Percentiles rank a stretch among this genome's conserved stretches.
Evolutionary conservation across 768 basidiomycete species (phyloP).

Genomic region (Hemileccinum rubropunctum): DNA sequence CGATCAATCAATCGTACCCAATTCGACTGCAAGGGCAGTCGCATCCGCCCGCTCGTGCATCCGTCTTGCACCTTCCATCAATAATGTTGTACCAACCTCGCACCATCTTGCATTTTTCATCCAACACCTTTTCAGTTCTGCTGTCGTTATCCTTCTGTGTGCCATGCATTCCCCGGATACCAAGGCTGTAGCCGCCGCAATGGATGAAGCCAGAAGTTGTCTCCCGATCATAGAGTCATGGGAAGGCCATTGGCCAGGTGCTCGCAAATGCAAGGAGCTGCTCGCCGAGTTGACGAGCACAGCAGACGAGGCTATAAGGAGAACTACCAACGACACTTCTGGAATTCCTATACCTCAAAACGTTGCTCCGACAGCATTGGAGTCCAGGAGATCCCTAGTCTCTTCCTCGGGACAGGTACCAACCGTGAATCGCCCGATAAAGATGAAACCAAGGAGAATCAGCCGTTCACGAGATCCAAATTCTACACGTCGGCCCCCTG

Average conservation of each 20-base stretch:
- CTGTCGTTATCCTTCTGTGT: conserved; percentile 79
- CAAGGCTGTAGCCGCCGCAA: conserved; percentile 62
- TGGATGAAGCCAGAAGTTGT: conserved; percentile 80
- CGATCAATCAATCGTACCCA: conserved; percentile 64
- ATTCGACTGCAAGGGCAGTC: conserved; percentile 77
- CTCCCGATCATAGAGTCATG: conserved; percentile 70
- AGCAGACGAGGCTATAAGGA: conserved; percentile 62
- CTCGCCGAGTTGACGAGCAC: conserved; percentile 68
- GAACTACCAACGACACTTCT: conserved; percentile 17
- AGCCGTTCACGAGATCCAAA: conserved; percentile 60
- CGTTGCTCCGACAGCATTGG: conserved; percentile 37
- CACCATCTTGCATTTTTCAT: conserved; percentile 89
- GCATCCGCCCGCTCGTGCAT: conserved; percentile 85
- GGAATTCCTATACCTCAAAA: conserved; percentile 25
- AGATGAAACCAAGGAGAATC: conserved; percentile 50
- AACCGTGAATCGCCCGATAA: conserved; percentile 46
- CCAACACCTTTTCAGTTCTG: conserved; percentile 85
- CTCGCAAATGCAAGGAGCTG: conserved; percentile 81
- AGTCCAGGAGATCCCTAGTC: conserved; percentile 56
- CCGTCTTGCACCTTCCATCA: conserved; percentile 80
- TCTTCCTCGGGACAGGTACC: conserved; percentile 40
- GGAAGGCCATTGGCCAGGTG: conserved; percentile 88
- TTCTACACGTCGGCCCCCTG: conserved; percentile 51
- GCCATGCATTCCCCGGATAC: conserved; percentile 80
- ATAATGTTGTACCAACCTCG: conserved; percentile 78